Conservation (phyloP, 768 basidiomycete species). For the Lactifluus volemus region DNA sequence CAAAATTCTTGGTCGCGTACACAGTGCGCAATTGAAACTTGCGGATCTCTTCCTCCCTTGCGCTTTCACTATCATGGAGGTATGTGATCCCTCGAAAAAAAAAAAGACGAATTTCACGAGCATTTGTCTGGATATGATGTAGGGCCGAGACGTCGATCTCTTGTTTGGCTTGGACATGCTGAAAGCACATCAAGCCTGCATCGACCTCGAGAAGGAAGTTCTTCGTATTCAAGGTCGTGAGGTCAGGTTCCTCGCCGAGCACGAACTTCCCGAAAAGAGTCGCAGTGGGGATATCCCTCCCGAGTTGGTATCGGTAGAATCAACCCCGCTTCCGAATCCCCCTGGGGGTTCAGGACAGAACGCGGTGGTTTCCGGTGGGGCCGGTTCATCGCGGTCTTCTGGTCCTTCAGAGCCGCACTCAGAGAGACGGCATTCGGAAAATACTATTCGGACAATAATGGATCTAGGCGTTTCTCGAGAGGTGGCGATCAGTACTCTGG, state of each 20-base stretch:
- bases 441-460: constrained; percentile 54
- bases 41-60: constrained; percentile 80
- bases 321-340: background rate
- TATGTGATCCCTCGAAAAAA: constrained; percentile 24
- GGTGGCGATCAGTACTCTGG: constrained; percentile 64
- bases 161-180: constrained; percentile 99
- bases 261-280: constrained; percentile 84
- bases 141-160: constrained; percentile 92
- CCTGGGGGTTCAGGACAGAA: constrained; percentile 49
- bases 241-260: constrained; percentile 84
- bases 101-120: background rate
- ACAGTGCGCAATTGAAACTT: constrained; percentile 87
- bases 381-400: constrained; percentile 22
- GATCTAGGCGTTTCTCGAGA: constrained; percentile 72
- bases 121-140: background rate
- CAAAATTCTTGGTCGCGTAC: constrained; percentile 87
- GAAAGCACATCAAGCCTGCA: constrained; percentile 92
- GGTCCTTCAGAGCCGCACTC: constrained; percentile 7
- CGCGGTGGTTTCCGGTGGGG: constrained; percentile 40
- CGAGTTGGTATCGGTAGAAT: constrained; percentile 8
- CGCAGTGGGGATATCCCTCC: constrained; percentile 32
- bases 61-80: constrained; percentile 94
- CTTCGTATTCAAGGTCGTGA: constrained; percentile 90
- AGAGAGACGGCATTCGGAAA: constrained; percentile 42
- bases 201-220: constrained; percentile 84